Evolutionary conservation across 805 yeast species (phyloP).

Genomic region (Ogataea polymorpha): DNA sequence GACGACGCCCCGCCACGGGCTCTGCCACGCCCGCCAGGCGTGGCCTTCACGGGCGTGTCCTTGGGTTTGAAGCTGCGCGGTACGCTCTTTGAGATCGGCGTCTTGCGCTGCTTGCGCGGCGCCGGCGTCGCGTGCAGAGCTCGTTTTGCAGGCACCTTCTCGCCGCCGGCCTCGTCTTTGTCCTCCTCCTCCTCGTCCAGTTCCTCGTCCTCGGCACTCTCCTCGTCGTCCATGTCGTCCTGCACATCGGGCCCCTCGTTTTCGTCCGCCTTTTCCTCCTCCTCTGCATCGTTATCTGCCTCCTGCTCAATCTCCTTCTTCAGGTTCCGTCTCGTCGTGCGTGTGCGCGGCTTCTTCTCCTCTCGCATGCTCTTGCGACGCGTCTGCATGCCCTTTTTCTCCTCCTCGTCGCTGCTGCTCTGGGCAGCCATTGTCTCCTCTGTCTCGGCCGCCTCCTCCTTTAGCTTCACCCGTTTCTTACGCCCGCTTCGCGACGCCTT

Average conservation of each 20-base stretch:
- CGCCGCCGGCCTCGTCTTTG: constrained; percentile 1
- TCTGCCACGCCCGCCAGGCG: constrained; percentile 11
- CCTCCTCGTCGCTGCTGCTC: constrained; percentile 4
- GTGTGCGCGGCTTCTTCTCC: constrained; percentile 11
- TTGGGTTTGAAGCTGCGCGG: constrained; percentile 11
- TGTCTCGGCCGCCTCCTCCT: constrained; percentile 7
- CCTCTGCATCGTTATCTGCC: constrained; percentile 3
- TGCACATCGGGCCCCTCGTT: constrained; percentile 2
- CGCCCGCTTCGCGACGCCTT: constrained; percentile 11
- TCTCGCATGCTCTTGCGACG: constrained; percentile 3
- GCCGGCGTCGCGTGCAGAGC: constrained; percentile 13
- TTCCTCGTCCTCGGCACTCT: constrained; percentile 4
- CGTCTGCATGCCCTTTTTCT: background rate
- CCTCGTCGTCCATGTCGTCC: constrained; percentile 8
- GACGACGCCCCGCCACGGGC: constrained; percentile 8
- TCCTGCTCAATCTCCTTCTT: constrained; percentile 13
- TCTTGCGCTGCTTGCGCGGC: constrained; percentile 18
- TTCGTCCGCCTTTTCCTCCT: constrained; percentile 7
- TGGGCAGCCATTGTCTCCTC: constrained; percentile 2
- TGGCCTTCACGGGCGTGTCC: constrained; percentile 15
- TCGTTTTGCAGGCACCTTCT: constrained; percentile 16
- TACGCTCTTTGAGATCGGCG: constrained; percentile 15
- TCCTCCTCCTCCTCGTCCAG: constrained; percentile 5
- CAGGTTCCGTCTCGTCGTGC: constrained; percentile 20
- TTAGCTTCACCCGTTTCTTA: constrained; percentile 9